Percentiles rank a stretch among this genome's conserved stretches.
Conservation (phyloP, 2,329 filamentous ascomycete genomes). For the Pyricularia pennisetigena region DNA sequence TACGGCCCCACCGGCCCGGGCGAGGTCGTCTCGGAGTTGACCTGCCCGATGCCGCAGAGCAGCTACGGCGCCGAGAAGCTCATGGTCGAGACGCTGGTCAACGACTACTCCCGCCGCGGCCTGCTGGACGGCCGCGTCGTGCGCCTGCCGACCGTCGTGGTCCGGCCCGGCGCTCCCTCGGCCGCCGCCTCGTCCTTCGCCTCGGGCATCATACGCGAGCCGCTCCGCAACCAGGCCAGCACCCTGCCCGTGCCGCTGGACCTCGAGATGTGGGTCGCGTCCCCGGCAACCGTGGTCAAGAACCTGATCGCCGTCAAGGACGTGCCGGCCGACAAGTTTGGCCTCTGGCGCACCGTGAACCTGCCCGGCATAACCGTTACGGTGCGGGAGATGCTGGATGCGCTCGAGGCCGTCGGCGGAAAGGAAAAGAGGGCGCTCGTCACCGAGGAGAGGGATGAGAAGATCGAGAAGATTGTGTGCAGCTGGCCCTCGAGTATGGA, state of each 20-base stretch:
- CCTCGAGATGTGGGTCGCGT: conserved; percentile 41
- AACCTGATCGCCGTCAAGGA: conserved; percentile 27
- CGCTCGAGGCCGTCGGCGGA: conserved; percentile 35
- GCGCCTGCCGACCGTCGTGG: conserved; percentile 41
- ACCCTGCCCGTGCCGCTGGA: conserved; percentile 24
- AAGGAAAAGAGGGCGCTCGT: conserved; percentile 31
- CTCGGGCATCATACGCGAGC: conserved; percentile 42
- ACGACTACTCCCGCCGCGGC: conserved; percentile 41
- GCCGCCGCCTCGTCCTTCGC: conserved; percentile 44
- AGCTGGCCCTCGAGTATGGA: background rate
- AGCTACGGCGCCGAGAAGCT: conserved; percentile 46
- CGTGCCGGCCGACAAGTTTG: background rate
- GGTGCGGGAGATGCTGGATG: conserved; percentile 39
- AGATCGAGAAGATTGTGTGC: conserved; percentile 1
- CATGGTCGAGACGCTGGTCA: conserved; percentile 42
- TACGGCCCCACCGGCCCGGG: conserved; percentile 24
- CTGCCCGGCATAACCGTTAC: conserved; percentile 36
- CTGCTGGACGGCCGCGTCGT: conserved; percentile 39
- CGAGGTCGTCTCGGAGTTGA: conserved; percentile 25
- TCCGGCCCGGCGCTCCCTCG: conserved; percentile 39
- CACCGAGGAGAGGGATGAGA: conserved; percentile 29
- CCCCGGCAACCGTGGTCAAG: conserved; percentile 35
- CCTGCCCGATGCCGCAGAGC: conserved; percentile 37
- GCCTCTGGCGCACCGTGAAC: conserved; percentile 25
- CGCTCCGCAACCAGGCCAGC: conserved; percentile 34